Base-by-base conservation (phyloP, 257 asterid genomes). In the Penstemon eatonii region DNA sequence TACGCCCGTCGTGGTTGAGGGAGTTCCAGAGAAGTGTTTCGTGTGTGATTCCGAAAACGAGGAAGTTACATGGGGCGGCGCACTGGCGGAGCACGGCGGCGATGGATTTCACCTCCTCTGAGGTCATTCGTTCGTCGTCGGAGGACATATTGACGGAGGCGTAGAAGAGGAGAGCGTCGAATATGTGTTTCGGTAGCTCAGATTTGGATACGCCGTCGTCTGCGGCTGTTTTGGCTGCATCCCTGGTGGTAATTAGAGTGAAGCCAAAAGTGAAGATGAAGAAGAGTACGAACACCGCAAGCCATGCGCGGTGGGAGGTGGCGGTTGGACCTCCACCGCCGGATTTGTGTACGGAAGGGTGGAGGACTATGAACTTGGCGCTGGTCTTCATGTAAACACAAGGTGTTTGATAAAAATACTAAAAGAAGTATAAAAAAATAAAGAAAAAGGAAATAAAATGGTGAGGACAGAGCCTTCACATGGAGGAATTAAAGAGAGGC, bases 21-120 rank as follows among this genome's bases (percentile, higher is more conserved):
- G 95, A 73, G 70, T 65, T 73, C 98, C 96, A 92, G 19, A 92
- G 86, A 7, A 89, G 82, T 38, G 93, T 84, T 63, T 92, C 98
- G 76, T 87, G 96, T 3, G 81, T 82, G 11, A 92, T 69, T 4
- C 97, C 96, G 76, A 92, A 89, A 0, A 87, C 86, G n/a, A 92
- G 96, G 56, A 92, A 19, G 71, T 87, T 87, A 66, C 98, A 92
- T 0, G 88, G 89, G 8, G 79, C 8, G 66, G 78, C 68, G 83
- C 96, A 90, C 8, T 78, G 76, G 13, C 86, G 93, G 78, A 92
- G 84, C 15, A 83, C 87, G 55, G 59, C 70, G 44, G 92, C 90
- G 52, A 92, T 47, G 65, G 78, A 13, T 4, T 63, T 56, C 66
- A 92, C 56, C 76, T 92, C 97, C 1, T 71, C 74, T 18, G 83